Evolutionary conservation across 371 early-diverging fungal genomes (phyloP).

Genomic region (Zychaea mexicana): DNA sequence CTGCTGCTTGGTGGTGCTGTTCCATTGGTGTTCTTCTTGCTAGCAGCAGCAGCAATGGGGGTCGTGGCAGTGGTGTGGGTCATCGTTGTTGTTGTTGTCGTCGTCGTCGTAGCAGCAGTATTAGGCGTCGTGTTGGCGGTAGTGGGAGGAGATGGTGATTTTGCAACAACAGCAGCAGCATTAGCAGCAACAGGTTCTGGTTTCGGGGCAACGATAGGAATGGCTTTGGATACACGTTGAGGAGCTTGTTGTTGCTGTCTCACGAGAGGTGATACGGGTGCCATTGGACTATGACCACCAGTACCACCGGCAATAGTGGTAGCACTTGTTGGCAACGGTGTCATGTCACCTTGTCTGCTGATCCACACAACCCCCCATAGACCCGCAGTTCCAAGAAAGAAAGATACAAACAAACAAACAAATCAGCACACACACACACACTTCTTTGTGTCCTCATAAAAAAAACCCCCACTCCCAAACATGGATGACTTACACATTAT

Average conservation of each 20-base stretch:
- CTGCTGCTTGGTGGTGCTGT: too few species aligned
- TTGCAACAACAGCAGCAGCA: background rate
- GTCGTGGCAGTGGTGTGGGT: too few species aligned
- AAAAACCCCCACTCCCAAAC: too few species aligned
- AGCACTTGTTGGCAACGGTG: slow-evolving; percentile 1
- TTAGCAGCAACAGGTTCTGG: slow-evolving; percentile 3
- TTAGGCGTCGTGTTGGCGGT: too few species aligned
- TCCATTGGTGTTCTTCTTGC: slow-evolving; percentile 5
- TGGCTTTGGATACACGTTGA: slow-evolving; percentile 40
- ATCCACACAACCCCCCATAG: too few species aligned
- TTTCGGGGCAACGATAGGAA: slow-evolving; percentile 31
- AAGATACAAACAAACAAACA: background rate
- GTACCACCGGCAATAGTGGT: too few species aligned
- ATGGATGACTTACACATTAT: slow-evolving; percentile 8
- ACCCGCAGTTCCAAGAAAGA: too few species aligned
- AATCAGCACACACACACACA: too few species aligned
- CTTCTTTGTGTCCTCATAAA: too few species aligned
- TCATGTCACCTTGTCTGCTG: background rate
- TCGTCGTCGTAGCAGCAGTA: too few species aligned
- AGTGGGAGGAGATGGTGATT: background rate
- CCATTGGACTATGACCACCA: slow-evolving; percentile 6
- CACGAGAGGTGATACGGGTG: background rate
- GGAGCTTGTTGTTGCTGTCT: slow-evolving; percentile 7
- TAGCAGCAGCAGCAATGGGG: background rate
- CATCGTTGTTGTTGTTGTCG: slow-evolving; percentile 5